Base-by-base conservation (phyloP, 2,329 filamentous ascomycete genomes). In the Trichoderma oligosporum region DNA sequence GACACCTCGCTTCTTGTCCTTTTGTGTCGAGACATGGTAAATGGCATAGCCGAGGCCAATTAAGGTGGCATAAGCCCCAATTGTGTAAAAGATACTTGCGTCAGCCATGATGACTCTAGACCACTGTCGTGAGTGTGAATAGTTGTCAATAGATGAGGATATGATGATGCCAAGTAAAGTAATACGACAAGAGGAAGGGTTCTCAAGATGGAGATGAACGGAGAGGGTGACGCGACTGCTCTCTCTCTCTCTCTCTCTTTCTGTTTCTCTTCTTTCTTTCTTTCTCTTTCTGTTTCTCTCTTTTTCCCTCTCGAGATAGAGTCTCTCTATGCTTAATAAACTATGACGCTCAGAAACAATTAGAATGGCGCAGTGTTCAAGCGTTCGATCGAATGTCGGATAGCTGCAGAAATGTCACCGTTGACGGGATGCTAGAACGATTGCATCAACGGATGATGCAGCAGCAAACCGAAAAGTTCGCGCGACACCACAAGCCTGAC, bases 11-110 rank as follows among this genome's bases (percentile, higher is more conserved):
- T 68, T 71, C 58, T 69, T 70, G 54, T 64, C 63, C 61, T 70
- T 68, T 57, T 68, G 65, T 24, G 68, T 72, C n/a, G 72, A 71
- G 12, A 72, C 54, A 4, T 68, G 66, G 59, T 74, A 76, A 44
- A 70, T 52, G 44, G 65, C 61, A 60, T 71, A 72, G 59, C 71
- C 71, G 39, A 74, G 31, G 31, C 68, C 72, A 60, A 72, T 62
- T 7, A 76, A 58, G 47, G 73, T 60, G 61, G 67, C 70, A 58
- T 76, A 76, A 49, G 69, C 71, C 55, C 66, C 66, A 33, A 72
- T 55, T 29, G 73, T 75, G 62, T 72, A 73, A 29, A 73, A 47
- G 44, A 70, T 69, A 59, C 60, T 70, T 16, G 60, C 42, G 54
- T 73, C 70, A 41, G 68, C 61, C 71, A 72, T 73, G 61, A 47